Percentiles rank a stretch among this genome's conserved stretches.
phyloP scores from a whole-genome alignment of 2,329 filamentous ascomycete genomes.

The Cytospora leucostoma region DNA sequence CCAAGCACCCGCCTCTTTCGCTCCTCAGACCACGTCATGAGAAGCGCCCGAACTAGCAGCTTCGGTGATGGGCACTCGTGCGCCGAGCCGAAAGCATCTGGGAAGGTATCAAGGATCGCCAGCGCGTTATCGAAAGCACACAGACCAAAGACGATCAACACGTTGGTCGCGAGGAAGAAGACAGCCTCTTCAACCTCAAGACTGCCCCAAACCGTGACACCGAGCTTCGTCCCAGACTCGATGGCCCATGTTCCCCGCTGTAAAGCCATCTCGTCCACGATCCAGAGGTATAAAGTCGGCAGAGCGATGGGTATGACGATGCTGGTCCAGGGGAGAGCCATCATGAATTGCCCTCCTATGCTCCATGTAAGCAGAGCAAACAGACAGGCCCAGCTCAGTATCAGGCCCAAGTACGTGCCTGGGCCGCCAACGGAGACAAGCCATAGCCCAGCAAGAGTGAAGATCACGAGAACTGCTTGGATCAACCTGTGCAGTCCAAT shows the following conservation, averaged over 20 bases:
- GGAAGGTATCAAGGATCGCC: constrained; percentile 65
- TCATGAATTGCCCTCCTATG: constrained; percentile 64
- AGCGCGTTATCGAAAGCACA: constrained; percentile 70
- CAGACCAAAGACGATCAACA: constrained; percentile 68
- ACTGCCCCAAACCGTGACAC: constrained; percentile 61
- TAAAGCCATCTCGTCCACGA: constrained; percentile 69
- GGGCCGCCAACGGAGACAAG: constrained; percentile 48
- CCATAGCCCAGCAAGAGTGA: constrained; percentile 47
- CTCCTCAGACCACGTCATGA: constrained; percentile 49
- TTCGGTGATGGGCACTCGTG: constrained; percentile 51
- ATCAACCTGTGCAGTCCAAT: constrained; percentile 32
- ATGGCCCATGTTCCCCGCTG: constrained; percentile 73
- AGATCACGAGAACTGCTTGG: constrained; percentile 49
- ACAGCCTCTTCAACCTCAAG: constrained; percentile 73
- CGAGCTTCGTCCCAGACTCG: constrained; percentile 66
- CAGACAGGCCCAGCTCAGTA: constrained; percentile 68
- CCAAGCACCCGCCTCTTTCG: constrained; percentile 59
- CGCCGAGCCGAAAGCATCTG: constrained; percentile 54
- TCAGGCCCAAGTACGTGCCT: constrained; percentile 69
- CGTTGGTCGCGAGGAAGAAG: constrained; percentile 73
- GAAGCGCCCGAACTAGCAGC: constrained; percentile 54
- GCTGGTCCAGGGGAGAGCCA: constrained; percentile 59
- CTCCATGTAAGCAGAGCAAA: constrained; percentile 66
- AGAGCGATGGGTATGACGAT: constrained; percentile 61
- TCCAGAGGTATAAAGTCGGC: constrained; percentile 71